phyloP scores from a whole-genome alignment of 148 eudicot genomes.

The Amaranthus palmeri region DNA sequence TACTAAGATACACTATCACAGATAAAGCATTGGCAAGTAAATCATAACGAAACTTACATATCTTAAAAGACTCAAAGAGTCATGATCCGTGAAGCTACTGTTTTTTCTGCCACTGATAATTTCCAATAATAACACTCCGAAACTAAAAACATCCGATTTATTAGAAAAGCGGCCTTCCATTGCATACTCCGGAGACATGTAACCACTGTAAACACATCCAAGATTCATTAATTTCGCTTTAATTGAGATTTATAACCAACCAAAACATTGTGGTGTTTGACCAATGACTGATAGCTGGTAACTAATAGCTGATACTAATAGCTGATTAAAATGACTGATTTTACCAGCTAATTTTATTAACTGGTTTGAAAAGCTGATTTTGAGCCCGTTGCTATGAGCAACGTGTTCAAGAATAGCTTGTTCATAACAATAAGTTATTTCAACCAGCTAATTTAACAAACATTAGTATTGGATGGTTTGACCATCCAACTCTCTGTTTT shows the following conservation, averaged over 20 bases:
- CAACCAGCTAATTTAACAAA: too few relatives aligned
- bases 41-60: constrained; percentile 25
- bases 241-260: too few relatives aligned
- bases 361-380: too few relatives aligned
- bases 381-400: too few relatives aligned
- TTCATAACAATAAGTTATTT: not conserved
- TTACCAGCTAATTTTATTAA: too few relatives aligned
- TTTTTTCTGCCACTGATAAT: constrained; percentile 40
- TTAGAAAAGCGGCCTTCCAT: constrained; percentile 40
- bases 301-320: too few relatives aligned
- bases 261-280: too few relatives aligned
- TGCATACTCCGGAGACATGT: constrained; percentile 57
- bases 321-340: too few relatives aligned
- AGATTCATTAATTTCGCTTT: not conserved
- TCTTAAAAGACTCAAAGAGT: constrained; percentile 20
- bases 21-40: not conserved
- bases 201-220: constrained; percentile 23
- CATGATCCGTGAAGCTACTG: constrained; percentile 20
- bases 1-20: not conserved
- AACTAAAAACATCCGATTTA: constrained; percentile 49
- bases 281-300: too few relatives aligned
- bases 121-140: constrained; percentile 43
- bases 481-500: too few relatives aligned
- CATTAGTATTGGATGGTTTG: too few relatives aligned
- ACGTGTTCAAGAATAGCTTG: too few relatives aligned